Conservation (phyloP, 2,329 filamentous ascomycete genomes). For the Passalora sequoiae region DNA sequence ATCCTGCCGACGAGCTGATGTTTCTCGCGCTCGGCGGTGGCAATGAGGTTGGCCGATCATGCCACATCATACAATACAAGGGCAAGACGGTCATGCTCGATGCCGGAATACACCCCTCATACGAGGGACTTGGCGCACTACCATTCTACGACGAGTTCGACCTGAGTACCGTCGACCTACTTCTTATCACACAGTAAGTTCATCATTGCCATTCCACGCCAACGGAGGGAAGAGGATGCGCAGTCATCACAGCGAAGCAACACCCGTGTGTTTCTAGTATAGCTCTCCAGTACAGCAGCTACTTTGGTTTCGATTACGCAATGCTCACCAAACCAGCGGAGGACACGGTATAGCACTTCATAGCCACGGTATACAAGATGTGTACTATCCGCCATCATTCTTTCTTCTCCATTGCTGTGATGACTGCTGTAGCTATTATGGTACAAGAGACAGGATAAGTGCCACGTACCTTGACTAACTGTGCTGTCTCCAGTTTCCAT, state of each 20-base stretch:
- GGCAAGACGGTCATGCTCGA: conserved; percentile 99
- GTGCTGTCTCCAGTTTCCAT: conserved; percentile 78
- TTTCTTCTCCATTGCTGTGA: conserved; percentile 17
- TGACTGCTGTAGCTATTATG: conserved; percentile 11
- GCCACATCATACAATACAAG: conserved; percentile 98
- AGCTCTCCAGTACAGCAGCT: too few species aligned
- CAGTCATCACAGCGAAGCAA: conserved; percentile 15
- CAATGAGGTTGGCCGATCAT: conserved; percentile 94
- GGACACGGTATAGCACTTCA: conserved; percentile 21
- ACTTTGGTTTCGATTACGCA: not conserved
- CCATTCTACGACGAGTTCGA: conserved; percentile 99
- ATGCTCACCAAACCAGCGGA: not conserved
- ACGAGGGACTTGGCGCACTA: conserved; percentile 86
- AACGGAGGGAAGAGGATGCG: too few species aligned
- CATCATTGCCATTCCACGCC: too few species aligned
- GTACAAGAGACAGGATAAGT: too few species aligned
- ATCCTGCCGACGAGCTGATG: conserved; percentile 88
- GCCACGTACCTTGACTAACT: too few species aligned
- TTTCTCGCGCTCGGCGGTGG: conserved; percentile 92
- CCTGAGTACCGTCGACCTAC: conserved; percentile 90
- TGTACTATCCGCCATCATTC: conserved; percentile 8
- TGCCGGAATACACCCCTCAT: conserved; percentile 92
- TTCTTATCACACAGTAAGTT: conserved; percentile 99
- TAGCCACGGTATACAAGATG: conserved; percentile 34
- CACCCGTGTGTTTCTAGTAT: not conserved